These are phyloP conservation scores for Fusarium bulbicola DNA, from an alignment of 2,329 filamentous ascomycete species.

Conservation along the genomic window DNA sequence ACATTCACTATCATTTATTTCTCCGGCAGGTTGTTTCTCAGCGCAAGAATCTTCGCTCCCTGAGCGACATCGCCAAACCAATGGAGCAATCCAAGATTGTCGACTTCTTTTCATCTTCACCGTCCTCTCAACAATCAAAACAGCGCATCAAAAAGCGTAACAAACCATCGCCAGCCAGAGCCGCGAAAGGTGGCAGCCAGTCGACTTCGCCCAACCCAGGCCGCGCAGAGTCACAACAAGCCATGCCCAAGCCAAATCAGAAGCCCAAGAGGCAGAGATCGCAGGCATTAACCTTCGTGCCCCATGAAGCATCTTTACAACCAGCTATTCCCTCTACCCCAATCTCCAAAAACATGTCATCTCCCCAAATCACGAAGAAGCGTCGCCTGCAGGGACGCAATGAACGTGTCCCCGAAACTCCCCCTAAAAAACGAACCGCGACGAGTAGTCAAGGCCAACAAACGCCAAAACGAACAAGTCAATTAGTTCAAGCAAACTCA, in stretches of 20 bases:
- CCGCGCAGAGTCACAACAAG: neutral
- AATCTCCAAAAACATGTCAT: neutral
- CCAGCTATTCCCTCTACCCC: neutral
- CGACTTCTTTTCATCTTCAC: constrained; percentile 20
- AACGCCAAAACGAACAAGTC: neutral
- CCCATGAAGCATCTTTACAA: neutral
- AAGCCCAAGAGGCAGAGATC: neutral
- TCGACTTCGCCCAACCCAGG: neutral
- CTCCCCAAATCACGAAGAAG: constrained; percentile 1
- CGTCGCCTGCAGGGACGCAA: neutral
- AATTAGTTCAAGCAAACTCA: constrained; percentile 16
- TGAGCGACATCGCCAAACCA: neutral
- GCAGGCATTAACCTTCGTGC: neutral
- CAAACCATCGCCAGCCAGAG: neutral
- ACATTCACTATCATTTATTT: neutral
- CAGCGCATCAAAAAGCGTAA: neutral
- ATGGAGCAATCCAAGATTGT: constrained; percentile 30
- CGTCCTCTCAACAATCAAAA: neutral
- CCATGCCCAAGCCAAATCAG: neutral
- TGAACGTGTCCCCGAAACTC: constrained; percentile 20
- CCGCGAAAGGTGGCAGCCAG: neutral
- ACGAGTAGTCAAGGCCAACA: neutral
- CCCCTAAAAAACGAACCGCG: neutral
- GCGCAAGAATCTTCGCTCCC: neutral
- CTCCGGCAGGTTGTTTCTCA: neutral